Base-by-base conservation (phyloP, 345 rosid genomes). In the Salix purpurea region DNA sequence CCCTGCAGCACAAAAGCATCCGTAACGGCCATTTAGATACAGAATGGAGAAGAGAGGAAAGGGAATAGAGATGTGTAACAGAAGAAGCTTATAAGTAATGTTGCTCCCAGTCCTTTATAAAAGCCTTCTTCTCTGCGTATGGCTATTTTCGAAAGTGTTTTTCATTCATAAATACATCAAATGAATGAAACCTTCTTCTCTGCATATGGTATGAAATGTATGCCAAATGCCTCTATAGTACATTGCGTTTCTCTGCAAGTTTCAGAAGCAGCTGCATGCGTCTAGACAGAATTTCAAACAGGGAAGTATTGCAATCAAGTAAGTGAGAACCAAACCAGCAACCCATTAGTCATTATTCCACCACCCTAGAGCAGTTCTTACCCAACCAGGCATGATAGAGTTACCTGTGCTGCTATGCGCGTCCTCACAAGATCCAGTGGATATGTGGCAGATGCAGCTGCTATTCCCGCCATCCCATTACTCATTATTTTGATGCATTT, bases 371-470 rank as follows among this genome's bases (percentile, higher is more conserved):
- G 40, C 69, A 73, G 76, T 58, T 77, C 56, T 34, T 72, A 72
- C 42, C 46, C 70, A 79, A 54, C 73, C 77, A 72, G 58, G 75
- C 58, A 72, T 36, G 73, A 37, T 60, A 26, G 56, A 64, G 82
- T 75, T 83, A 93, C 98, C 98, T 93, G 99, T 36, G 97, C 94
- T 58, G 99, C 92, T 71, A 96, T 96, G 9, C 98, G 98, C 15
- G 98, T 96, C 80, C 99, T 88, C 74, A 92, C 95, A 83, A 96
- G 99, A 90, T 96, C 99, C 87, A 96, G 84, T 1, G 99, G 99
- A 84, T 96, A 93, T 32, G 98, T 91, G 58, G 90, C 91, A 73
- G 98, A 87, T 54, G 99, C 98, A 87, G 99, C 99, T 24, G 96
- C 93, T 80, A 93, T 86, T 86, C 99, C 99, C 34, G 99, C 94